These are phyloP conservation scores for Puccinia triticina DNA, from an alignment of 1,284 basidiomycete genomes.

Conservation along the genomic window DNA sequence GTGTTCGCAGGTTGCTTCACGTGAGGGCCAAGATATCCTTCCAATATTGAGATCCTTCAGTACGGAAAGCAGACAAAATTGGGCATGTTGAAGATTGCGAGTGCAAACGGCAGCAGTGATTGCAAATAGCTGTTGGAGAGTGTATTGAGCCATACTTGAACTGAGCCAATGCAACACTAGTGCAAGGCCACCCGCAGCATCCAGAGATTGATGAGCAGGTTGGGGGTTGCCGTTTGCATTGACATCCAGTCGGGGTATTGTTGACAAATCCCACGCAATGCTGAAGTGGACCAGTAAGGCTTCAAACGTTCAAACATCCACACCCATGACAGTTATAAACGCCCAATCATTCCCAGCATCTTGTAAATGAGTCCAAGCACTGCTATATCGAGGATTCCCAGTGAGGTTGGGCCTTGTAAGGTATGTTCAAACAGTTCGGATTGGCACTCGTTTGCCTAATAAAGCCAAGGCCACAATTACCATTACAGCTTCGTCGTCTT, in stretches of 20 bases:
- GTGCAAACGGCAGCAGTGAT: conserved; percentile 57
- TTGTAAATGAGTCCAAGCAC: background rate
- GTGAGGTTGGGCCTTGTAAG: background rate
- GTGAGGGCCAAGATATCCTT: background rate
- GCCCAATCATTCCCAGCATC: conserved; percentile 56
- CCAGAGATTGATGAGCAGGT: conserved; percentile 61
- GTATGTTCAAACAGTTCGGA: background rate
- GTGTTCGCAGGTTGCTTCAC: background rate
- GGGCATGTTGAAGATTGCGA: conserved; percentile 53
- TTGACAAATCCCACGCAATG: background rate
- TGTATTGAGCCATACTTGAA: conserved; percentile 62
- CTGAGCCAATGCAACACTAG: conserved; percentile 64
- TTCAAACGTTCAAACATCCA: conserved; percentile 63
- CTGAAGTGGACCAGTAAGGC: conserved; percentile 61
- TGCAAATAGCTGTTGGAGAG: conserved; percentile 62
- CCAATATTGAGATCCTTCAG: background rate
- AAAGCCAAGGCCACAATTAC: too few species aligned
- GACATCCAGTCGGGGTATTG: background rate
- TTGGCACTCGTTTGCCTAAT: background rate
- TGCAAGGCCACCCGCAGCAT: conserved; percentile 64
- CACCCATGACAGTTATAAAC: conserved; percentile 65
- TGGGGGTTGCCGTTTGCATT: conserved; percentile 57
- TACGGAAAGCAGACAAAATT: background rate
- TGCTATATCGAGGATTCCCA: background rate
- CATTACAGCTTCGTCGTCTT: too few species aligned